phyloP scores from a whole-genome alignment of 345 rosid genomes.

The Hibiscus trionum region DNA sequence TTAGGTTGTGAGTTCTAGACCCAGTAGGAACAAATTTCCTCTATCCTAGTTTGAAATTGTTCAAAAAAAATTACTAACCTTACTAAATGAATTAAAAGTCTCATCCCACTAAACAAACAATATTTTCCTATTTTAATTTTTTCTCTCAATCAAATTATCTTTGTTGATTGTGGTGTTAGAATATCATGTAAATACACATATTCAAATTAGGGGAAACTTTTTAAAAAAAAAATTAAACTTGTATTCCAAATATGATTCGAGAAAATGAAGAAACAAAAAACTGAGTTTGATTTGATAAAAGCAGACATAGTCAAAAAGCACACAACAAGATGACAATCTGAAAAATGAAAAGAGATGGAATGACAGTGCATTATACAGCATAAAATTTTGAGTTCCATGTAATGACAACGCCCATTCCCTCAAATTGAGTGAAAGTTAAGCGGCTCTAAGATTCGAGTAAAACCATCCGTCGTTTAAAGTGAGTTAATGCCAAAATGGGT shows the following conservation, averaged over 20 bases:
- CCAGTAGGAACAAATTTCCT: too few relatives aligned
- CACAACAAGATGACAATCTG: neutral
- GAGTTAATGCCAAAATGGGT: neutral
- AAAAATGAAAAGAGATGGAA: neutral
- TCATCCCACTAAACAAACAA: too few relatives aligned
- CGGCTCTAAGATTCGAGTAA: neutral
- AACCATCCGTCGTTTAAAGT: neutral
- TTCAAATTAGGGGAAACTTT: too few relatives aligned
- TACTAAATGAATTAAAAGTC: too few relatives aligned
- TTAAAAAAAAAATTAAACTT: too few relatives aligned
- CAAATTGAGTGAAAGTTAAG: conserved; percentile 28
- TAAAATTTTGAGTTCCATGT: neutral
- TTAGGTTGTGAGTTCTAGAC: too few relatives aligned
- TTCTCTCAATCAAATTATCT: too few relatives aligned
- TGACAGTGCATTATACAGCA: neutral
- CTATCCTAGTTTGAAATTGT: too few relatives aligned
- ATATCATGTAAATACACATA: too few relatives aligned
- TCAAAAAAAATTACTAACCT: too few relatives aligned
- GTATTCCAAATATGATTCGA: neutral
- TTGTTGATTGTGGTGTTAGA: too few relatives aligned
- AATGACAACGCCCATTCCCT: conserved; percentile 5
- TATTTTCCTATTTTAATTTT: too few relatives aligned
- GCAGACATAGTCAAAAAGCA: neutral
- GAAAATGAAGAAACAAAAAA: neutral
- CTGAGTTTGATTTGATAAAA: neutral